A percentile compares a stretch with the other conserved stretches of the same genome.
These are phyloP conservation scores for Microsporum canis DNA, from an alignment of 2,329 filamentous ascomycete genomes.

Conservation along the genomic window DNA sequence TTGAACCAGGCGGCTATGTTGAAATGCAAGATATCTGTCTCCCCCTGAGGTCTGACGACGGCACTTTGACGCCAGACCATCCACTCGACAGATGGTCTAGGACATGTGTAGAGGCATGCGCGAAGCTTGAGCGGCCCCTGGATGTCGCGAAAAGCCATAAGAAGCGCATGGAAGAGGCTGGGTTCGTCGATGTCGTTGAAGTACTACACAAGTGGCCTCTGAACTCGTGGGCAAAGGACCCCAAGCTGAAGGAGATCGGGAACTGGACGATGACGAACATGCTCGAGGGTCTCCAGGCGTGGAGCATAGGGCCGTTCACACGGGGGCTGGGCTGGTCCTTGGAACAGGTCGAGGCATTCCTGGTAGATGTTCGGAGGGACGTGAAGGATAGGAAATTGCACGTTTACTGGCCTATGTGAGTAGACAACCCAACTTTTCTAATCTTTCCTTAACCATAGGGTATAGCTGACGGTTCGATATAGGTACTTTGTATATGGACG, in stretches of 20 bases:
- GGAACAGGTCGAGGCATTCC: conserved; percentile 8
- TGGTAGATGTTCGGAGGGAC: conserved; percentile 2
- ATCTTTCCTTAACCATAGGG: too few species aligned
- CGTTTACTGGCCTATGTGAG: conserved; percentile 8
- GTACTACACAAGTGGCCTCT: conserved; percentile 32
- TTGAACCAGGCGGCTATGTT: conserved; percentile 40
- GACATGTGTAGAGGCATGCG: conserved; percentile 21
- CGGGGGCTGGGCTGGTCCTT: conserved; percentile 31
- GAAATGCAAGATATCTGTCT: conserved; percentile 40
- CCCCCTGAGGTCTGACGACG: conserved; percentile 32
- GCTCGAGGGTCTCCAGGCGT: conserved; percentile 33
- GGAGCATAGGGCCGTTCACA: conserved; percentile 34
- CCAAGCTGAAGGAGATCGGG: conserved; percentile 41
- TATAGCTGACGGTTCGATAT: neutral
- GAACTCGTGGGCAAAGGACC: conserved; percentile 38
- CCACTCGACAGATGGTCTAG: conserved; percentile 17
- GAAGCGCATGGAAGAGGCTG: conserved; percentile 29
- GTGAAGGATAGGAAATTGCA: conserved; percentile 10
- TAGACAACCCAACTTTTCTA: neutral
- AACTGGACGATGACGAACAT: conserved; percentile 35
- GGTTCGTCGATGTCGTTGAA: conserved; percentile 32
- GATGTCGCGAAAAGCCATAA: conserved; percentile 30
- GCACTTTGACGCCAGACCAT: conserved; percentile 26
- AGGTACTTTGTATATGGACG: conserved; percentile 20
- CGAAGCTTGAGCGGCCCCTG: conserved; percentile 31